Percentiles rank a stretch among this genome's conserved stretches.
Conservation (phyloP, 768 basidiomycete genomes). For the Phanerodontia chrysosporium region DNA sequence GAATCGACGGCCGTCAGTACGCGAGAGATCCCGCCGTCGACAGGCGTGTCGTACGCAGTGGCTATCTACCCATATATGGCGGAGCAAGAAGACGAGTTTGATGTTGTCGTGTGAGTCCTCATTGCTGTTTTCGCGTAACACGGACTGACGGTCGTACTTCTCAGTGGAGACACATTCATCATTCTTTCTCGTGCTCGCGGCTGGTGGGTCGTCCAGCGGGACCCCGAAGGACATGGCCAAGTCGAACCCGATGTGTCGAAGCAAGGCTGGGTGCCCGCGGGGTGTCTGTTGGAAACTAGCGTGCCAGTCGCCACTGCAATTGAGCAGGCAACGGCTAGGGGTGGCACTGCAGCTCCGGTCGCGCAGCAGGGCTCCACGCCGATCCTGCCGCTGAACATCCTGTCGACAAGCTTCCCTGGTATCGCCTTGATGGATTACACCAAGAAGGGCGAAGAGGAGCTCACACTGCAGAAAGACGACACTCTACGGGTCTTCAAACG, state of each 20-base stretch:
- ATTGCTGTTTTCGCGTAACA: conserved; percentile 2
- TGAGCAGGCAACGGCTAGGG: conserved; percentile 71
- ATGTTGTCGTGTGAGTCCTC: conserved; percentile 83
- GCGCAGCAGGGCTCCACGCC: conserved; percentile 55
- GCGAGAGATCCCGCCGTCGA: conserved; percentile 29
- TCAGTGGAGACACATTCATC: conserved; percentile 88
- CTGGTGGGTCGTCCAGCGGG: conserved; percentile 99
- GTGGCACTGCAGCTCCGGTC: conserved; percentile 35
- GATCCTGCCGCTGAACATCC: conserved; percentile 85
- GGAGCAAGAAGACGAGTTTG: conserved; percentile 97
- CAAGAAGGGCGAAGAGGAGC: conserved; percentile 90
- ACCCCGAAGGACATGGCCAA: conserved; percentile 78
- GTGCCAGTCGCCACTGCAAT: conserved; percentile 88
- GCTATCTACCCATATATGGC: conserved; percentile 99
- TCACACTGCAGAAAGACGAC: conserved; percentile 87
- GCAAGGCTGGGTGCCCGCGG: conserved; percentile 97
- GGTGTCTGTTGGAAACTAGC: conserved; percentile 90
- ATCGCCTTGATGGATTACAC: conserved; percentile 95
- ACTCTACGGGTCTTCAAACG: conserved; percentile 90
- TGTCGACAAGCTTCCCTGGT: conserved; percentile 97
- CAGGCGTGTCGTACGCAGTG: conserved; percentile 86
- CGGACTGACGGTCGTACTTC: neutral
- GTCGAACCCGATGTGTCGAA: conserved; percentile 73
- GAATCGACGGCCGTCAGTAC: conserved; percentile 21
- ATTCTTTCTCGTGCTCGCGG: conserved; percentile 93